Evolutionary conservation across 345 rosid species (phyloP), one percentile per base, ranked within the genome.

Genomic region (Odontarrhena argentea): DNA sequence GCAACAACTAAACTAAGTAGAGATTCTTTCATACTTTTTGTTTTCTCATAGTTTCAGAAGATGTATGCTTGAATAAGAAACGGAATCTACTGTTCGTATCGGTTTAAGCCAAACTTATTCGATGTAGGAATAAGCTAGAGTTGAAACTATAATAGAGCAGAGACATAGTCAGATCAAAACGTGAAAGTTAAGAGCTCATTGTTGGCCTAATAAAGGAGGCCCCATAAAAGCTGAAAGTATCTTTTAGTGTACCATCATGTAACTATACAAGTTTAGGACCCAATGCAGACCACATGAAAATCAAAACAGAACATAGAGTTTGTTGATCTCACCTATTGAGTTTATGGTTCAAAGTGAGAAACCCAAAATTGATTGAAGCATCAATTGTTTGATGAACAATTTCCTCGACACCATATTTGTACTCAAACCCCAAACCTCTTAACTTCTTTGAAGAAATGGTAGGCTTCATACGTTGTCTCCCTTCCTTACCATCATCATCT

Each of bases 361-460:
- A 80, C 38, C 82, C 79, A 32, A 44, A 73, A 56, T 60, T 68
- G 4, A 71, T 55, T 59, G 85, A 83, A 40, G 77, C 66, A 32
- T 58, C 51, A 34, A 85, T 65, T 32, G 96, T 77, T 63, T 90
- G 84, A 12, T 37, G 67, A 44, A 85, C 55, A 7, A 86, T 80
- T 50, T 82, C 88, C 36, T 85, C 81, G 47, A 83, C 59, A 42
- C 77, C 78, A 64, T 84, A 80, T 81, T 83, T 79, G 67, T 69
- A 85, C 52, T 44, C 61, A 70, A 93, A 88, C 9, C 97, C 94
- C 75, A 86, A 46, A 15, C 79, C 87, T 73, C 68, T 77, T 28
- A 86, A 60, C 80, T 83, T 87, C 82, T 77, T 81, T 9, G 97
- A 88, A 49, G 96, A 93, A 64, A 93, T 87, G 63, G 67, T 77